phyloP scores from a whole-genome alignment of 768 basidiomycete genomes.

The Pholiota microspora region DNA sequence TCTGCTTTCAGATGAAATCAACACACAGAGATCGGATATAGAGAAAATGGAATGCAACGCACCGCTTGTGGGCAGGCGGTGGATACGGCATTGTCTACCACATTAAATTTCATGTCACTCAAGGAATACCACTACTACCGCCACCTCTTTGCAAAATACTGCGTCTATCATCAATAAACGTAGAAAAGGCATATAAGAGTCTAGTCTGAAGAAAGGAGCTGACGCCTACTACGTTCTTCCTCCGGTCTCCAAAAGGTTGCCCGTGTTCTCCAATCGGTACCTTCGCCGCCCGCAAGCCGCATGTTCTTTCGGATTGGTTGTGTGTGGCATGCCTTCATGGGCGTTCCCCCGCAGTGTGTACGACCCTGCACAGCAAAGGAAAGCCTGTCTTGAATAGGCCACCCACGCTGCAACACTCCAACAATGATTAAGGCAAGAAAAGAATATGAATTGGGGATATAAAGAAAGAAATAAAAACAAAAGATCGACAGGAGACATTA shows the following conservation, averaged over 20 bases:
- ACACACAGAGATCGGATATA: conserved; percentile 10
- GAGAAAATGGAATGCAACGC: conserved; percentile 5
- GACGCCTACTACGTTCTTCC: conserved; percentile 11
- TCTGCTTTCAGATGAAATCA: not conserved
- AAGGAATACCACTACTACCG: not conserved
- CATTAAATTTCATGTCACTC: conserved; percentile 4
- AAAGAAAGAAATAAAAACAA: conserved; percentile 7
- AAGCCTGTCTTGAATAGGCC: not conserved
- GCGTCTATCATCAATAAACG: not conserved
- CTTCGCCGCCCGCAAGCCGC: conserved; percentile 1
- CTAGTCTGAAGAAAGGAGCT: conserved; percentile 12
- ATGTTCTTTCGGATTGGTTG: not conserved
- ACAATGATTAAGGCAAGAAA: not conserved
- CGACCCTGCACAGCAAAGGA: not conserved
- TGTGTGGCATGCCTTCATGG: not conserved
- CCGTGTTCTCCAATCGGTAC: conserved; percentile 1
- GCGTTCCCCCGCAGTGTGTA: not conserved
- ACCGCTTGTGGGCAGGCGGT: conserved; percentile 1
- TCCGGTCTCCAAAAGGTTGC: not conserved
- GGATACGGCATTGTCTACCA: conserved; percentile 8
- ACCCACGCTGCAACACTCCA: not conserved
- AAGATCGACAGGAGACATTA: conserved; percentile 9
- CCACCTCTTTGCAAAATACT: conserved; percentile 1
- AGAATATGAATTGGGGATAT: conserved; percentile 6
- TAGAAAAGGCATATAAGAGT: not conserved